A percentile compares a stretch with the other conserved stretches of the same genome.
phyloP scores from a whole-genome alignment of 352 stramenopile species.

The Pythium biforme region DNA sequence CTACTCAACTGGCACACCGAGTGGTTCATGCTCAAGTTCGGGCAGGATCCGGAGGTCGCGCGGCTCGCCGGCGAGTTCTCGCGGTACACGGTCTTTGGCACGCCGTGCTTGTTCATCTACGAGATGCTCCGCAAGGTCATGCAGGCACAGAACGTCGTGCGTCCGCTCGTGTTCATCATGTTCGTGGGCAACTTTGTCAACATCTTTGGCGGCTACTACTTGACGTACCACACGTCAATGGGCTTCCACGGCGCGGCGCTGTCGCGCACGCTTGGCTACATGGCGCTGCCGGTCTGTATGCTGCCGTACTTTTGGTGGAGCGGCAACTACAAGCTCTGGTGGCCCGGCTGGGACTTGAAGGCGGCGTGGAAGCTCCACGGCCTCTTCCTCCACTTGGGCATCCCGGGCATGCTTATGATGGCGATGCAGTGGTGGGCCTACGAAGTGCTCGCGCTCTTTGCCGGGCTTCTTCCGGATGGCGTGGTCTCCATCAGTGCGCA shows the following conservation, averaged over 20 bases:
- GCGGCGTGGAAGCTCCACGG: constrained; percentile 37
- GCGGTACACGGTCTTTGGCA: constrained; percentile 55
- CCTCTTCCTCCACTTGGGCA: constrained; percentile 52
- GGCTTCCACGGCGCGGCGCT: constrained; percentile 77
- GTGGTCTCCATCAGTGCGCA: constrained; percentile 75
- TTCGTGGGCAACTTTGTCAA: constrained; percentile 62
- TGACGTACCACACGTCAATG: constrained; percentile 64
- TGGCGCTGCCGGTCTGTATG: constrained; percentile 49
- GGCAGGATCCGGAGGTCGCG: constrained; percentile 60
- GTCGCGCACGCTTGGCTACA: constrained; percentile 55
- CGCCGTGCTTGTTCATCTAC: constrained; percentile 77
- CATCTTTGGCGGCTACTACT: constrained; percentile 59
- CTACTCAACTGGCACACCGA: constrained; percentile 65
- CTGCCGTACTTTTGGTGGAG: constrained; percentile 50
- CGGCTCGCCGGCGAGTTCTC: constrained; percentile 56
- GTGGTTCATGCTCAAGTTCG: constrained; percentile 44
- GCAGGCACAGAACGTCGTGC: constrained; percentile 71
- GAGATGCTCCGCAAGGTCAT: constrained; percentile 74
- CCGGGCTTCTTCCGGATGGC: constrained; percentile 61
- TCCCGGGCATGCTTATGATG: constrained; percentile 59
- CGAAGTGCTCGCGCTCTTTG: constrained; percentile 65
- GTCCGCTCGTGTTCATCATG: constrained; percentile 57
- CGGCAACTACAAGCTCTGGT: constrained; percentile 37
- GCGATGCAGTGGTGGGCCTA: constrained; percentile 83
- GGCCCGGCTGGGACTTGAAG: constrained; percentile 48